phyloP scores from a whole-genome alignment of 306 rosid species.

The Leucaena leucocephala region DNA sequence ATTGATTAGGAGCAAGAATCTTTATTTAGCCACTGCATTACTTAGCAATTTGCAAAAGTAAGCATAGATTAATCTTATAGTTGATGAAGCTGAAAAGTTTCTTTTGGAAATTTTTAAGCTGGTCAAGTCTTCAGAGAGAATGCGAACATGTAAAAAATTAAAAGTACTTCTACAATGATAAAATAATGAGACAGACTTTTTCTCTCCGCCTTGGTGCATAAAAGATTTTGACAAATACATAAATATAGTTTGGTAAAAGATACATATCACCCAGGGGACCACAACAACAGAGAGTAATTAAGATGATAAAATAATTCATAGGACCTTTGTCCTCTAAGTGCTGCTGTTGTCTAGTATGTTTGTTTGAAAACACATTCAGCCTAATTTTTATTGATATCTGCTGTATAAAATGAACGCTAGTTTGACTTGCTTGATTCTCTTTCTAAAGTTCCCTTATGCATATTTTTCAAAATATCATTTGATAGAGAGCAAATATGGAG shows the following conservation, averaged over 20 bases:
- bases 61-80: slow-evolving; percentile 13
- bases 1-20: no score
- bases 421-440: slow-evolving; percentile 29
- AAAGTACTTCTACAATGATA: slow-evolving; percentile 29
- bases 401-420: not conserved
- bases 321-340: slow-evolving; percentile 31
- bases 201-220: slow-evolving; percentile 28
- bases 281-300: slow-evolving; percentile 17
- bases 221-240: slow-evolving; percentile 28
- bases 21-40: not conserved
- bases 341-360: slow-evolving; percentile 33
- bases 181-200: slow-evolving; percentile 24
- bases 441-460: not conserved
- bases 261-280: slow-evolving; percentile 44
- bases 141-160: slow-evolving; percentile 6
- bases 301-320: slow-evolving; percentile 35
- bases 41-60: not conserved
- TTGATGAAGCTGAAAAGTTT: not conserved
- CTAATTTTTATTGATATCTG: not conserved
- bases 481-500: slow-evolving; percentile 30
- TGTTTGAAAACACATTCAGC: slow-evolving; percentile 16
- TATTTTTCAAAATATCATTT: slow-evolving; percentile 7
- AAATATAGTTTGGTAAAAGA: slow-evolving; percentile 38
- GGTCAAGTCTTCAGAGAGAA: slow-evolving; percentile 27
- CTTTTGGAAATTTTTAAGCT: not conserved